phyloP scores from a whole-genome alignment of 805 yeast genomes.

The Scheffersomyces stipitis region DNA sequence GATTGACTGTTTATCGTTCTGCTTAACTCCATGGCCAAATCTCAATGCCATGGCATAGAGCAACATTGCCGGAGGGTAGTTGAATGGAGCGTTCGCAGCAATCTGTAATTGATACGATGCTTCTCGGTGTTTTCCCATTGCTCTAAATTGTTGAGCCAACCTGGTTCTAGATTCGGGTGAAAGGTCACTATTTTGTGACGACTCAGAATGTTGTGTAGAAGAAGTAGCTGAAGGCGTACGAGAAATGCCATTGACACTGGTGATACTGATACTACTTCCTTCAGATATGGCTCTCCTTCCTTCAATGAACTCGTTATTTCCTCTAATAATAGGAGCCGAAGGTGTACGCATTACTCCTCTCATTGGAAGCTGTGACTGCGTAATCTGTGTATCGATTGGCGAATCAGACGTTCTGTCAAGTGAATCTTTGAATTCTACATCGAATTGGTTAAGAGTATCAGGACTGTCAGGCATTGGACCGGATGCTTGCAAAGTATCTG shows the following conservation, averaged over 20 bases:
- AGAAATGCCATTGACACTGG: neutral
- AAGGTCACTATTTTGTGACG: conserved; percentile 10
- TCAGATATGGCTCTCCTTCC: conserved; percentile 14
- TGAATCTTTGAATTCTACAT: neutral
- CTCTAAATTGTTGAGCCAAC: conserved; percentile 50
- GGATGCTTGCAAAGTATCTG: too few species aligned
- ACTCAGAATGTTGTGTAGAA: conserved; percentile 4
- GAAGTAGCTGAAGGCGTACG: conserved; percentile 5
- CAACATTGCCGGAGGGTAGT: conserved; percentile 59
- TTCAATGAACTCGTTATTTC: too few species aligned
- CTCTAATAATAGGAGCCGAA: conserved; percentile 5
- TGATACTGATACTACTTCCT: neutral
- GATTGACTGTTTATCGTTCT: conserved; percentile 53
- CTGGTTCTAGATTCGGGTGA: conserved; percentile 36
- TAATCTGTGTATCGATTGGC: neutral
- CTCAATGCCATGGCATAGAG: conserved; percentile 67
- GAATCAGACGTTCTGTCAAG: neutral
- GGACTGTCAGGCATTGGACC: conserved; percentile 1
- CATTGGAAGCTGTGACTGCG: neutral
- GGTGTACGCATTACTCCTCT: conserved; percentile 2
- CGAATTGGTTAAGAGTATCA: neutral
- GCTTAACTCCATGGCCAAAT: conserved; percentile 66
- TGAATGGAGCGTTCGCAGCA: conserved; percentile 62
- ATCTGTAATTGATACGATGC: conserved; percentile 66
- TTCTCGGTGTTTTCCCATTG: conserved; percentile 61